Percentiles rank a stretch among this genome's conserved stretches.
phyloP scores from a whole-genome alignment of 331 rosid species.

The Quercus tomentella region DNA sequence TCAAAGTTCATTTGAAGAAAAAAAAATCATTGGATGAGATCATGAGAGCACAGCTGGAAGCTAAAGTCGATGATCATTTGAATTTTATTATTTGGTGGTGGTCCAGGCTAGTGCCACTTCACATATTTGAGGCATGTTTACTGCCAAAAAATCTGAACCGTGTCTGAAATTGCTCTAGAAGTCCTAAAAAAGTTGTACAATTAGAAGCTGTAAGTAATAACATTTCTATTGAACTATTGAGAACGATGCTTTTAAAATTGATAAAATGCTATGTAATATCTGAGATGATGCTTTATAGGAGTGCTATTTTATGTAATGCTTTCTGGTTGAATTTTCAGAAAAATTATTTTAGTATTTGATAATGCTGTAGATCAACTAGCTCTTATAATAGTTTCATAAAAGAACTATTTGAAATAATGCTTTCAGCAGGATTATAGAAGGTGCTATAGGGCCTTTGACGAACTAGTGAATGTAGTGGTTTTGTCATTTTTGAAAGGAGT shows the following conservation, averaged over 20 bases:
- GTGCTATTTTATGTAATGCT: background rate
- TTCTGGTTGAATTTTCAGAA: too few relatives aligned
- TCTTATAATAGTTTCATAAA: background rate
- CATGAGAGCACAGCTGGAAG: background rate
- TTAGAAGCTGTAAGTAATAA: background rate
- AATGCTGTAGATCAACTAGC: too few relatives aligned
- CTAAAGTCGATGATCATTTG: background rate
- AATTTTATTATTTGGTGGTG: background rate
- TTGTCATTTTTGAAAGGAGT: background rate
- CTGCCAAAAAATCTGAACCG: background rate
- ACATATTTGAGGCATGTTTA: background rate
- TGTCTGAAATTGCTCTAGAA: too few relatives aligned
- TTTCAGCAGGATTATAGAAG: background rate
- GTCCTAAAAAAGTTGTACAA: too few relatives aligned
- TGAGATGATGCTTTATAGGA: constrained; percentile 1
- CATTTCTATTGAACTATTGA: background rate
- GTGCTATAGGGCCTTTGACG: background rate
- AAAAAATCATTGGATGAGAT: background rate
- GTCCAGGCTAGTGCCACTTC: background rate
- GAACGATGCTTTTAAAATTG: background rate
- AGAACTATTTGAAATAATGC: background rate
- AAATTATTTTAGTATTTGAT: too few relatives aligned
- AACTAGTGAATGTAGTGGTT: background rate
- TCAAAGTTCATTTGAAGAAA: background rate
- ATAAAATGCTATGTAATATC: background rate